A percentile compares a stretch with the other conserved stretches of the same genome.
phyloP scores from a whole-genome alignment of 768 basidiomycete genomes.

The Lactarius hengduanensis region DNA sequence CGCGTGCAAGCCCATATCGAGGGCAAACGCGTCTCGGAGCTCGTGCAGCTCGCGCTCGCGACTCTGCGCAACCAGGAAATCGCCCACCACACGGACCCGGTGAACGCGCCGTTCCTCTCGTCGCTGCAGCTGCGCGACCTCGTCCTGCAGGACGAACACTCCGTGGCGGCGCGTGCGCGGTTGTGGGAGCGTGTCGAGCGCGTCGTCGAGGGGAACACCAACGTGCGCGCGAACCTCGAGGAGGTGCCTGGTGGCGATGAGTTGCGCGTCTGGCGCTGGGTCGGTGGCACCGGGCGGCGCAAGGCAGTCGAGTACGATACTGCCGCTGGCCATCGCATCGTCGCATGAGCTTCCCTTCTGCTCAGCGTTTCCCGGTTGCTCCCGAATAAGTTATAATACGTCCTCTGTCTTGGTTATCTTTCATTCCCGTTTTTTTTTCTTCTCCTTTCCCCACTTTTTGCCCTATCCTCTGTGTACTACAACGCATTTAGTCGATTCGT shows the following conservation, averaged over 20 bases:
- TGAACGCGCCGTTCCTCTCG: constrained; percentile 73
- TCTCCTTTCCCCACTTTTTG: neutral
- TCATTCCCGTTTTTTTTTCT: neutral
- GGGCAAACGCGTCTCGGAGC: constrained; percentile 60
- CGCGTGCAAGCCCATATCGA: constrained; percentile 56
- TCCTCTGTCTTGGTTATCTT: constrained; percentile 21
- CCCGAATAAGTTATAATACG: constrained; percentile 23
- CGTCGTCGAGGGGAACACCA: constrained; percentile 87
- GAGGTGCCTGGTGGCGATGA: constrained; percentile 86
- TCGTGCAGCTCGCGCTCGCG: constrained; percentile 79
- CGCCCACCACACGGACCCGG: constrained; percentile 78
- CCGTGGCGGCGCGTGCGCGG: constrained; percentile 57
- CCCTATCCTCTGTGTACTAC: constrained; percentile 14
- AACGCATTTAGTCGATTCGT: constrained; percentile 2
- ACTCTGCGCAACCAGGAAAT: constrained; percentile 80
- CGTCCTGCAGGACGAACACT: constrained; percentile 78
- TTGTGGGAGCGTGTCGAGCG: constrained; percentile 84
- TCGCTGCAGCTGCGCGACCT: constrained; percentile 87
- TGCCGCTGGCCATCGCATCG: constrained; percentile 31
- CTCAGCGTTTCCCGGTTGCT: neutral
- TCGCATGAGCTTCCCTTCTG: constrained; percentile 14
- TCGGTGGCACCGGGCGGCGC: constrained; percentile 47
- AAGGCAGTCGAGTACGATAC: constrained; percentile 23
- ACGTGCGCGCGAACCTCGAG: constrained; percentile 81
- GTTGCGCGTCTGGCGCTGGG: constrained; percentile 89